phyloP scores from a whole-genome alignment of 495 filamentous ascomycete species.

The Arthonia radiata region DNA sequence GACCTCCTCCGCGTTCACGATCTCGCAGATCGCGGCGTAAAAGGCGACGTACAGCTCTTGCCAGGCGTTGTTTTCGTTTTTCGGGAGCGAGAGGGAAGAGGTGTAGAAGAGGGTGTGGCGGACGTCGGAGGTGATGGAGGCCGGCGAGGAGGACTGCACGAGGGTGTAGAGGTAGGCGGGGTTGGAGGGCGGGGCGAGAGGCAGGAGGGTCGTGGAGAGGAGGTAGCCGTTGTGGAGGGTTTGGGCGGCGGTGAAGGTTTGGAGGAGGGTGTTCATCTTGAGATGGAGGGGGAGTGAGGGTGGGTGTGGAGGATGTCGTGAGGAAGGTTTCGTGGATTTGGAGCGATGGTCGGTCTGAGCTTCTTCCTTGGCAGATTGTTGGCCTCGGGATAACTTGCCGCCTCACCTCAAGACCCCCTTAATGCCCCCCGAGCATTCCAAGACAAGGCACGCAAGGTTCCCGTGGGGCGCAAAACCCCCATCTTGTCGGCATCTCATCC shows the following conservation, averaged over 20 bases:
- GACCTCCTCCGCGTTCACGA: slow-evolving; percentile 29
- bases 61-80: slow-evolving; percentile 49
- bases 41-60: slow-evolving; percentile 57
- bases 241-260: slow-evolving; percentile 35
- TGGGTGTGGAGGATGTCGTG: too few relatives aligned
- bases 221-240: slow-evolving; percentile 29
- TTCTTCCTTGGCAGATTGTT: too few relatives aligned
- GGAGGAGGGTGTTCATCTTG: slow-evolving; percentile 36
- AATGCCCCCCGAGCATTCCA: too few relatives aligned
- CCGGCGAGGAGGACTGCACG: slow-evolving; percentile 34
- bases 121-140: slow-evolving; percentile 28
- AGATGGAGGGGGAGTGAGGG: slow-evolving; percentile 8
- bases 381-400: too few relatives aligned
- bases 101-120: slow-evolving; percentile 34
- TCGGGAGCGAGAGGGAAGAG: slow-evolving; percentile 23
- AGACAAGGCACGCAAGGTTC: too few relatives aligned
- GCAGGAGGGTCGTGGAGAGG: slow-evolving; percentile 45
- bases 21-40: slow-evolving; percentile 53
- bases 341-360: too few relatives aligned
- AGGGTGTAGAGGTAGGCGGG: slow-evolving; percentile 33
- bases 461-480: too few relatives aligned
- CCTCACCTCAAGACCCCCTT: too few relatives aligned
- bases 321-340: too few relatives aligned
- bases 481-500: too few relatives aligned
- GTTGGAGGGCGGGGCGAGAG: slow-evolving; percentile 29